phyloP scores from a whole-genome alignment of 1,284 basidiomycete genomes.

The Athelia sp. region DNA sequence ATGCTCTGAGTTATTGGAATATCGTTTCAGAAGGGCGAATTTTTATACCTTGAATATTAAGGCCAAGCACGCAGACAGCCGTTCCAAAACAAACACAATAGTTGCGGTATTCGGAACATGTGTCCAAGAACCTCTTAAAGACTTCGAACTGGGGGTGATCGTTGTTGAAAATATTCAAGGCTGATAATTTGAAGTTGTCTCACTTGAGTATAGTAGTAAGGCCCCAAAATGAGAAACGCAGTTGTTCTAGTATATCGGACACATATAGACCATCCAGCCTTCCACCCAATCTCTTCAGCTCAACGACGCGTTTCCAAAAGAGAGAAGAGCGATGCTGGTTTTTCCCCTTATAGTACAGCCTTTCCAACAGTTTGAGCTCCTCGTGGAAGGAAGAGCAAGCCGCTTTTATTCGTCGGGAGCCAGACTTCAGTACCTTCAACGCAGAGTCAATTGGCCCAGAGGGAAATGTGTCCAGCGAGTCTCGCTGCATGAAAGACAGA shows the following conservation, averaged over 20 bases:
- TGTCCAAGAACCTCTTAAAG: constrained; percentile 57
- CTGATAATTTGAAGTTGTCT: constrained; percentile 13
- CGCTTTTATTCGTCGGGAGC: constrained; percentile 45
- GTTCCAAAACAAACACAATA: constrained; percentile 29
- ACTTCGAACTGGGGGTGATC: constrained; percentile 33
- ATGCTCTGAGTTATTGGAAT: not conserved
- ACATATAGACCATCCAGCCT: constrained; percentile 43
- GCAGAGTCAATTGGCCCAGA: constrained; percentile 43
- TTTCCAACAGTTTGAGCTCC: constrained; percentile 58
- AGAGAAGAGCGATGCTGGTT: constrained; percentile 72
- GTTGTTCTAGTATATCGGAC: constrained; percentile 34
- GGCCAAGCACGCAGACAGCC: constrained; percentile 25
- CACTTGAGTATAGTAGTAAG: constrained; percentile 37
- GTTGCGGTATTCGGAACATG: constrained; percentile 39
- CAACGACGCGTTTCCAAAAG: constrained; percentile 64
- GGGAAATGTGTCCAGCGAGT: constrained; percentile 27
- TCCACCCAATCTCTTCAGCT: constrained; percentile 52
- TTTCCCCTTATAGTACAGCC: constrained; percentile 74
- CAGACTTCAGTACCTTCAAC: constrained; percentile 56
- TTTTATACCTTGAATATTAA: constrained; percentile 43
- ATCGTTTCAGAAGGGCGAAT: constrained; percentile 1
- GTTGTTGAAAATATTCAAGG: not conserved
- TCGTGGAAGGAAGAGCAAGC: constrained; percentile 38
- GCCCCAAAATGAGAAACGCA: constrained; percentile 58
- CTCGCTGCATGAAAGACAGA: constrained; percentile 27